Conservation (phyloP, 139 green algal genomes). For the Picochlorum sp. region DNA sequence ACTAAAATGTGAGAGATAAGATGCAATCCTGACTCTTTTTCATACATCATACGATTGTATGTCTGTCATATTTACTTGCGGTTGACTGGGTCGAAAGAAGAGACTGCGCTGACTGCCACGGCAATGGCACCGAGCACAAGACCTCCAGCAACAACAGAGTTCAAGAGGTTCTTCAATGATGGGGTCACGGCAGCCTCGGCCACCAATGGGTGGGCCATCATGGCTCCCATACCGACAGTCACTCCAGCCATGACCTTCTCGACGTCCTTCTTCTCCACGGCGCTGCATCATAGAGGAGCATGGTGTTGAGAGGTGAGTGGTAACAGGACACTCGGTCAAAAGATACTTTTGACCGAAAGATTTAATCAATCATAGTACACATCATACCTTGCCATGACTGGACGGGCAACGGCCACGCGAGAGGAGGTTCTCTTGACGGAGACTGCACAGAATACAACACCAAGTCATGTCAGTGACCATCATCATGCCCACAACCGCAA, state of each 20-base stretch:
- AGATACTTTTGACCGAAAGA: too few relatives aligned
- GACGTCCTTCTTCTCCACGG: conserved; percentile 39
- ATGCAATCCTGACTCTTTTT: neutral
- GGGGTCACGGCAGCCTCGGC: conserved; percentile 77
- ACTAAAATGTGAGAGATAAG: too few relatives aligned
- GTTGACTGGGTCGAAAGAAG: conserved; percentile 70
- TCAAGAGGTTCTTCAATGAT: conserved; percentile 89
- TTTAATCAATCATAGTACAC: neutral
- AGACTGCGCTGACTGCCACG: conserved; percentile 70
- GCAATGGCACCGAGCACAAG: conserved; percentile 75
- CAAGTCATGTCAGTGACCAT: too few relatives aligned
- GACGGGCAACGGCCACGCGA: too few relatives aligned
- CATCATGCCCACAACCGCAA: too few relatives aligned
- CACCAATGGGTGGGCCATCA: conserved; percentile 52
- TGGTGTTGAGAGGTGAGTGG: too few relatives aligned
- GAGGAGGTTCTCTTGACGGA: too few relatives aligned
- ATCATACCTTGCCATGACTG: conserved; percentile 14
- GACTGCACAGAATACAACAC: too few relatives aligned
- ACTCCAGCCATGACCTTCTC: conserved; percentile 51
- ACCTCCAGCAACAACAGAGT: conserved; percentile 76
- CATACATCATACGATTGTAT: neutral
- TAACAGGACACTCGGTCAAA: neutral
- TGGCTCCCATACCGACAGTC: conserved; percentile 37
- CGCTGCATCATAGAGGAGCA: conserved; percentile 26
- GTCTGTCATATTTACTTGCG: conserved; percentile 21